phyloP scores from a whole-genome alignment of 495 filamentous ascomycete species.

The Neurospora sp. region DNA sequence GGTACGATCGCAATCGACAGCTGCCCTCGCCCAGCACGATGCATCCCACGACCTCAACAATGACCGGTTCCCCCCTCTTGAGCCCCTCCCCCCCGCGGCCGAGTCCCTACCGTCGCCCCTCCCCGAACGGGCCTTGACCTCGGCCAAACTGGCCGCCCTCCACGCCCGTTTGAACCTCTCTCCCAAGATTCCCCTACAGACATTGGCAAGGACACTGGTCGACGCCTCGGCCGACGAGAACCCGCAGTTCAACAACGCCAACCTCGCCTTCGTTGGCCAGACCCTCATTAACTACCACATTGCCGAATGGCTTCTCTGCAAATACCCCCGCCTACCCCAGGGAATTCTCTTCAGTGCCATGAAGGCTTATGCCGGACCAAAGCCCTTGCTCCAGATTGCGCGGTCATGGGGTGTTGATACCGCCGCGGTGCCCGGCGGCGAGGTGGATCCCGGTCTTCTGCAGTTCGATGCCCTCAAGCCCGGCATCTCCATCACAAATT shows the following conservation, averaged over 20 bases:
- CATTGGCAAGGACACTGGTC: slow-evolving; percentile 76
- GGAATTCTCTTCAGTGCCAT: slow-evolving; percentile 71
- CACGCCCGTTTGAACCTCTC: slow-evolving; percentile 85
- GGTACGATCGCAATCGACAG: slow-evolving; percentile 14
- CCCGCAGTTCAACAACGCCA: slow-evolving; percentile 44
- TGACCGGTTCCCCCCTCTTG: slow-evolving; percentile 17
- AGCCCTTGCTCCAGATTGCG: slow-evolving; percentile 57
- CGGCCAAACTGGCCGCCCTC: slow-evolving; percentile 86
- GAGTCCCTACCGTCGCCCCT: slow-evolving; percentile 50
- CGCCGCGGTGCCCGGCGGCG: slow-evolving; percentile 71
- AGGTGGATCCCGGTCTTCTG: slow-evolving; percentile 89
- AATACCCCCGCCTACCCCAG: slow-evolving; percentile 83
- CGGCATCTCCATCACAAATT: slow-evolving; percentile 37
- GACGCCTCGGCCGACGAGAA: slow-evolving; percentile 72
- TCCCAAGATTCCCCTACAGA: slow-evolving; percentile 69
- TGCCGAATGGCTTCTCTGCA: slow-evolving; percentile 74
- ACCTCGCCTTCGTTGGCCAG: slow-evolving; percentile 70
- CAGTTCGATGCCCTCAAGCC: slow-evolving; percentile 60
- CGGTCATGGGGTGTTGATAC: slow-evolving; percentile 83
- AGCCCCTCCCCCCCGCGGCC: slow-evolving; percentile 13
- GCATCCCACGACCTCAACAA: slow-evolving; percentile 10
- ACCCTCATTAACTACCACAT: slow-evolving; percentile 79
- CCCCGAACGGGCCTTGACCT: slow-evolving; percentile 54
- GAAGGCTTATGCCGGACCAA: slow-evolving; percentile 67
- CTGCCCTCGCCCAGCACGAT: slow-evolving; percentile 9